Evolutionary conservation across 371 early-diverging fungal species (phyloP), one percentile per base, ranked within the genome.

Genomic region (Lichtheimia ramosa): DNA sequence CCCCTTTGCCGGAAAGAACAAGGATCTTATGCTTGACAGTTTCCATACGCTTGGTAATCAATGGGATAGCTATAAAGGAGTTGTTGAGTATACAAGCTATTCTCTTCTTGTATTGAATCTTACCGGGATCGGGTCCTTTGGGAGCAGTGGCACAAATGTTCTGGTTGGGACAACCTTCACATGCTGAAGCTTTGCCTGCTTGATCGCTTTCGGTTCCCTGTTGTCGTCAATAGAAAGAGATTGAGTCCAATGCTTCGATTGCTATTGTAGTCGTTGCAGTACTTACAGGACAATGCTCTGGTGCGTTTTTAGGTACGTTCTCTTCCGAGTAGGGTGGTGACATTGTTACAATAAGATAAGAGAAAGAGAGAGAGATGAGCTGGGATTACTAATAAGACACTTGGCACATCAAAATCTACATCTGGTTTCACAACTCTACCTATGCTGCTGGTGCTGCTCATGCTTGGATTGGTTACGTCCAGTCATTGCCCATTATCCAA

Each of bases 1-100:
- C 99, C 43, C 99, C 99, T 72, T 99, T 99, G 54, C 99, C 99
- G 6, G 96, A 95, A 41, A 99, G 88, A 2, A 99, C 86, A n/a
- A 99, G 82, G 51, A 99, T 79, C 69, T 92, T 93, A 68, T 90
- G 90, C 62, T 84, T 85, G 23, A 93, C 86, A 18, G 67, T 64
- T 2, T 69, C 59, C 64, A 95, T 73, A 42, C 90, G 81, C 41
- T 88, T 83, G 5, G 83, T 84, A 52, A 96, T 92, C 7, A 89
- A 61, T 6, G 89, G 77, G 39, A 97, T 77, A 61, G 87, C 94
- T 88, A 51, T 21, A 14, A 12, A 39, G 0, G n/a, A n/a, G 7
- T 39, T 4, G 18, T 20, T 34, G 34, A 34, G 34, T 34, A 48
- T 3, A 28, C 18, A 28, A 16, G 27, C 18, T 3, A 57, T 16